Conservation (phyloP, 2,329 filamentous ascomycete species). For the Penicillium sp. region DNA sequence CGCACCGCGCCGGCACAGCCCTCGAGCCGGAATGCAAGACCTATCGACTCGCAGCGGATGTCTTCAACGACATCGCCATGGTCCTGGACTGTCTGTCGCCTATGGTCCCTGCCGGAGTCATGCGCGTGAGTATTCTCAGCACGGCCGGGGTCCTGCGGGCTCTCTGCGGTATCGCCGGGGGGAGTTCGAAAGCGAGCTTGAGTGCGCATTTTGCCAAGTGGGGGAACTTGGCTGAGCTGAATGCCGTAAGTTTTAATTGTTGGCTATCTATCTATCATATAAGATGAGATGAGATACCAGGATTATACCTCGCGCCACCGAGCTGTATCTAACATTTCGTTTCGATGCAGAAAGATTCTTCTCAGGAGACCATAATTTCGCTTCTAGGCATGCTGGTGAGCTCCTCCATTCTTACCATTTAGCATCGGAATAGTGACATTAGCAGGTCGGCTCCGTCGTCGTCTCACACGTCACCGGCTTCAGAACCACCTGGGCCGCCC, state of each 20-base stretch:
- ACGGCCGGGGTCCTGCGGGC: conserved; percentile 60
- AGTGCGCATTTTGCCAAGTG: conserved; percentile 86
- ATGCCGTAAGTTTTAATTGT: conserved; percentile 67
- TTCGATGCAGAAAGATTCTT: conserved; percentile 75
- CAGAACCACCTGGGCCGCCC: conserved; percentile 67
- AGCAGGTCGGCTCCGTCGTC: conserved; percentile 68
- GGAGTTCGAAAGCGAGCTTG: conserved; percentile 83
- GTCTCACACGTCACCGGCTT: conserved; percentile 72
- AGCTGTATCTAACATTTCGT: too few species aligned
- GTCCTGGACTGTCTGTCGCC: conserved; percentile 82
- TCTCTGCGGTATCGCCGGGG: conserved; percentile 85
- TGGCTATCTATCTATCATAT: too few species aligned
- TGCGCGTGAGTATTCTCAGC: conserved; percentile 57
- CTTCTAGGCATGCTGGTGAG: conserved; percentile 76
- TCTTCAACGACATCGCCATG: conserved; percentile 85
- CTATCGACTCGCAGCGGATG: conserved; percentile 80
- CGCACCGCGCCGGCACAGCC: conserved; percentile 73
- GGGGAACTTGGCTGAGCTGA: conserved; percentile 87
- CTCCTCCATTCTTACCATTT: neutral
- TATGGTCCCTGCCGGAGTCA: conserved; percentile 58
- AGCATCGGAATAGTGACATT: neutral
- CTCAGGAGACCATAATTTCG: conserved; percentile 90
- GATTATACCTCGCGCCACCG: too few species aligned
- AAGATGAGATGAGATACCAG: too few species aligned
- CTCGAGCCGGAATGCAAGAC: conserved; percentile 89